Conservation (phyloP, 352 stramenopile species). For the Pythium plurisporium region DNA sequence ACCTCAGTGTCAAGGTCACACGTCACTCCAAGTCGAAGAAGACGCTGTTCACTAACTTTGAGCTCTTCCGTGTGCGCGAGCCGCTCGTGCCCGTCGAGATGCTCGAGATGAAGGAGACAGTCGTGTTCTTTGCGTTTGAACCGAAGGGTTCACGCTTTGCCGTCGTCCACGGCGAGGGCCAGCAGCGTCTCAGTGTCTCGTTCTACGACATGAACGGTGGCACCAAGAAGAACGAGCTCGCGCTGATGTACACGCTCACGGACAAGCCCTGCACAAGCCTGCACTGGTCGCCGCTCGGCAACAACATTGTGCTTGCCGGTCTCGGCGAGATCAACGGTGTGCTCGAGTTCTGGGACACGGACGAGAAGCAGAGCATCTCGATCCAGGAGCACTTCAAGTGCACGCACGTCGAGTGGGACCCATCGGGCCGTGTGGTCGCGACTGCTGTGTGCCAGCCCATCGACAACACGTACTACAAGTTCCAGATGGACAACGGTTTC, state of each 20-base stretch:
- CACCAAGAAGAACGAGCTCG: constrained; percentile 86
- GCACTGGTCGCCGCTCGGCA: constrained; percentile 95
- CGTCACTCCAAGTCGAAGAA: constrained; percentile 94
- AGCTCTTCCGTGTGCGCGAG: constrained; percentile 96
- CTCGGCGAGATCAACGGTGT: constrained; percentile 94
- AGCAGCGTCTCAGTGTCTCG: constrained; percentile 90
- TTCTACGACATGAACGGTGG: constrained; percentile 95
- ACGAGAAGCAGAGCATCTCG: constrained; percentile 92
- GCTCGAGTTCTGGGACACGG: constrained; percentile 98
- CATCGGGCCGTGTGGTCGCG: constrained; percentile 92
- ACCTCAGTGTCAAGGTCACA: constrained; percentile 88
- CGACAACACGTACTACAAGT: constrained; percentile 94
- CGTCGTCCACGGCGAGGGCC: constrained; percentile 94
- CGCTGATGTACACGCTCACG: constrained; percentile 92
- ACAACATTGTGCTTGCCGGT: constrained; percentile 93
- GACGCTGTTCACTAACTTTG: constrained; percentile 98
- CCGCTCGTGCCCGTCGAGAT: constrained; percentile 96
- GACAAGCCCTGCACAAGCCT: constrained; percentile 95
- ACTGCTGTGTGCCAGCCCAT: constrained; percentile 96
- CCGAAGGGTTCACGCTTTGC: constrained; percentile 95
- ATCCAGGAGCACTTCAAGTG: constrained; percentile 98
- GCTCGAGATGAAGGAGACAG: constrained; percentile 95
- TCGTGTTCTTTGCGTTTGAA: constrained; percentile 97
- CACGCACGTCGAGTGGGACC: constrained; percentile 98
- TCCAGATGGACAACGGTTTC: constrained; percentile 99